A percentile compares a stretch with the other conserved stretches of the same genome.
phyloP scores from a whole-genome alignment of 2,329 filamentous ascomycete genomes.

The Paecilomyces variotii region DNA sequence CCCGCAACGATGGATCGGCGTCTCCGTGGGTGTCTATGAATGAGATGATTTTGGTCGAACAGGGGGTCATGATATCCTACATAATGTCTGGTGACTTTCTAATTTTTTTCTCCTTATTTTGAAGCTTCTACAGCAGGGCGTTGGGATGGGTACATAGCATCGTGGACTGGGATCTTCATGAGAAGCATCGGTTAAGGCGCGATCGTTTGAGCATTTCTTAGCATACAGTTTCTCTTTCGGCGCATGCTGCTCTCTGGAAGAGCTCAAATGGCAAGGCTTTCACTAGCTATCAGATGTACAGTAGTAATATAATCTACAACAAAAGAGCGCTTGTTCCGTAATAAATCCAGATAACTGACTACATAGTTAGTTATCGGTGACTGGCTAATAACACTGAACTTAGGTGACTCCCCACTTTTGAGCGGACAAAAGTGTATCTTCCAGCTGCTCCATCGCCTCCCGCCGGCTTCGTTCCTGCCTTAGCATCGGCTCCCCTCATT shows the following conservation, averaged over 20 bases:
- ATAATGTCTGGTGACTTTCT: background rate
- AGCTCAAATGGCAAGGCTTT: background rate
- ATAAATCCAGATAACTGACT: too few species aligned
- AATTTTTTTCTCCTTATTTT: background rate
- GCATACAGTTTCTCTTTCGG: background rate
- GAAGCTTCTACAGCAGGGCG: slow-evolving; percentile 1
- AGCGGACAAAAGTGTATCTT: too few species aligned
- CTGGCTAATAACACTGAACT: too few species aligned
- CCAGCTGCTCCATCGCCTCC: too few species aligned
- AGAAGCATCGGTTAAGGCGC: background rate
- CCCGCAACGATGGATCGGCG: slow-evolving; percentile 22
- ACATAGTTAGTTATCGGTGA: too few species aligned
- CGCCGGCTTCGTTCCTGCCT: too few species aligned
- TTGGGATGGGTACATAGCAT: background rate
- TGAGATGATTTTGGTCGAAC: background rate
- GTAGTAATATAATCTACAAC: background rate
- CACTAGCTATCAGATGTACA: background rate
- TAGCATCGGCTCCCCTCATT: too few species aligned
- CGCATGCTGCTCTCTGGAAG: background rate
- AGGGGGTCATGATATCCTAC: background rate
- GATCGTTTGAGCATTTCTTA: background rate
- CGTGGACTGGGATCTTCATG: background rate
- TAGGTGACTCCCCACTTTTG: too few species aligned
- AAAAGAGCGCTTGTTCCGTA: too few species aligned
- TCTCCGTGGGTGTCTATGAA: slow-evolving; percentile 14